These are phyloP conservation scores for Aureobasidium sp. DNA, from an alignment of 2,329 filamentous ascomycete species.

Conservation along the genomic window DNA sequence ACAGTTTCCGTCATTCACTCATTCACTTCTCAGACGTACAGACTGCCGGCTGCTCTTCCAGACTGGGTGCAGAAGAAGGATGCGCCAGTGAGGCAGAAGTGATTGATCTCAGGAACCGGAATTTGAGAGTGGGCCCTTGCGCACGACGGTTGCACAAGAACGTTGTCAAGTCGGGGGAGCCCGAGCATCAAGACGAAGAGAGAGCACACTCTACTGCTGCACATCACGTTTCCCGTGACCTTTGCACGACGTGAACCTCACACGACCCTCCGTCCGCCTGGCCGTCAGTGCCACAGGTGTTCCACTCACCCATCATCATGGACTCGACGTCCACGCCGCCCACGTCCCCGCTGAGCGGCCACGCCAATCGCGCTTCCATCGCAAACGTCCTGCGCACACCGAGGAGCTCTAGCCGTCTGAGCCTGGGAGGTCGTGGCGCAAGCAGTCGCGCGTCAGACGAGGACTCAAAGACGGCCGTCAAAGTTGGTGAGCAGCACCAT, in stretches of 20 bases:
- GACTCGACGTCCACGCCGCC: constrained; percentile 42
- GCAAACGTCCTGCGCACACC: constrained; percentile 8
- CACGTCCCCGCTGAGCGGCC: constrained; percentile 12
- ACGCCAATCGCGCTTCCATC: constrained; percentile 6
- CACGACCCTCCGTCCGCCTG: neutral
- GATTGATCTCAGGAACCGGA: constrained; percentile 1
- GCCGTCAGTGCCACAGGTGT: constrained; percentile 11
- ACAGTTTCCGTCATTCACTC: too few species aligned
- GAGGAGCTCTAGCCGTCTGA: constrained; percentile 70
- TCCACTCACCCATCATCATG: neutral
- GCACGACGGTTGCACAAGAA: constrained; percentile 1
- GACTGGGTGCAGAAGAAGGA: neutral
- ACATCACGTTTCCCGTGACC: neutral
- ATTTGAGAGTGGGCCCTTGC: constrained; percentile 9
- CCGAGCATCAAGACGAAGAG: too few species aligned
- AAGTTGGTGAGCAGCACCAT: constrained; percentile 70
- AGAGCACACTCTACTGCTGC: neutral
- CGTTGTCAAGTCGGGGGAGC: neutral
- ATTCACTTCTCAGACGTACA: too few species aligned
- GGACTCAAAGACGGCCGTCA: constrained; percentile 82
- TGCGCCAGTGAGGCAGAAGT: neutral
- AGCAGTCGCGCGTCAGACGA: constrained; percentile 83
- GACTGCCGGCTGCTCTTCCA: too few species aligned
- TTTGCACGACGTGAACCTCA: constrained; percentile 11
- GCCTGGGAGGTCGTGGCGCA: constrained; percentile 68